Conservation (phyloP, 2,329 filamentous ascomycete species). For the Fusarium sp. region DNA sequence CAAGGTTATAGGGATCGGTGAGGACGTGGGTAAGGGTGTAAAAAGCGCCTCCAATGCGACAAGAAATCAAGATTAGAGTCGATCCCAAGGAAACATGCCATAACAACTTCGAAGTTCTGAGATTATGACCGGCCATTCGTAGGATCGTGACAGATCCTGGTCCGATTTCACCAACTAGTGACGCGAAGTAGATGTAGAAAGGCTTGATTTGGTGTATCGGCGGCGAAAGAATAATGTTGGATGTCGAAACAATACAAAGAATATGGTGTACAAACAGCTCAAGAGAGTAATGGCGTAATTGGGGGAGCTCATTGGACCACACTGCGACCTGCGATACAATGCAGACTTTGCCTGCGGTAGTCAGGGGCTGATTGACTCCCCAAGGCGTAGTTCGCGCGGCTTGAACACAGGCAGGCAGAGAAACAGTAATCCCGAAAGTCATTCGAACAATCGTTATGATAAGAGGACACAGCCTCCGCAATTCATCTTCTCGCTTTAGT, state of each 20-base stretch:
- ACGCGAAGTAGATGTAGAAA: constrained; percentile 44
- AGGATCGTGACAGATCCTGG: constrained; percentile 37
- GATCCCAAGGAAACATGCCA: constrained; percentile 28
- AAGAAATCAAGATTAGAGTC: constrained; percentile 23
- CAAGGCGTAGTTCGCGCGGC: constrained; percentile 39
- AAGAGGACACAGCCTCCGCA: constrained; percentile 32
- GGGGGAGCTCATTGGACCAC: constrained; percentile 42
- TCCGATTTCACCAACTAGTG: constrained; percentile 44
- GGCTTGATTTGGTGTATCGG: constrained; percentile 44
- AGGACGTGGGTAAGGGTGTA: constrained; percentile 37
- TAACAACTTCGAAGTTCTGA: constrained; percentile 31
- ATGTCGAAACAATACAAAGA: constrained; percentile 38
- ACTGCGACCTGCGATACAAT: constrained; percentile 41
- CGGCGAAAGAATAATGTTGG: constrained; percentile 41
- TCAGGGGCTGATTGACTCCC: constrained; percentile 38
- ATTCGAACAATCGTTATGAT: constrained; percentile 35
- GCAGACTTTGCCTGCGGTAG: constrained; percentile 40
- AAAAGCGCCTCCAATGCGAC: constrained; percentile 32
- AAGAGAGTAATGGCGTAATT: constrained; percentile 23
- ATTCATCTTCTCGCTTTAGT: constrained; percentile 23
- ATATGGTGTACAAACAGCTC: constrained; percentile 46
- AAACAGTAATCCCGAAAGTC: constrained; percentile 47
- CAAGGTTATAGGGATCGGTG: constrained; percentile 33
- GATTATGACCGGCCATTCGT: constrained; percentile 29
- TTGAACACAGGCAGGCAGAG: constrained; percentile 34